These are phyloP conservation scores for Tausonia pullulans DNA, from an alignment of 1,284 basidiomycete species.

Conservation along the genomic window DNA sequence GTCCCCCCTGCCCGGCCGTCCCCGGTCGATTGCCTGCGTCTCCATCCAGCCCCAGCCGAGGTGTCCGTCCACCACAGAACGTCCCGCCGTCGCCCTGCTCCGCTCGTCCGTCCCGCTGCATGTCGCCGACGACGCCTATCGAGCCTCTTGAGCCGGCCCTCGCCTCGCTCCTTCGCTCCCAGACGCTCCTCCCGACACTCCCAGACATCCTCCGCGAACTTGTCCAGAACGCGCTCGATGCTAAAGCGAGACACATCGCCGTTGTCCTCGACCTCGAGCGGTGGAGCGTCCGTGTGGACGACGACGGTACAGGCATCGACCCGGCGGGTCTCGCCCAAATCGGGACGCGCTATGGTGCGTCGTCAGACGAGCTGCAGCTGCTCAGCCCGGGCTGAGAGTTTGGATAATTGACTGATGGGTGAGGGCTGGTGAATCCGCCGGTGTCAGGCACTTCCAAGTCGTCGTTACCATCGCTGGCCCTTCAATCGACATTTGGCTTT, in stretches of 20 bases:
- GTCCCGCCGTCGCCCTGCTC: too few relatives aligned
- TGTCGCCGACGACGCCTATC: too few relatives aligned
- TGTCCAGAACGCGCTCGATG: slow-evolving; percentile 62
- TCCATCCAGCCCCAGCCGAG: too few relatives aligned
- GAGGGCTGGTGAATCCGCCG: too few relatives aligned
- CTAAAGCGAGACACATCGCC: slow-evolving; percentile 30
- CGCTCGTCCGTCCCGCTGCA: too few relatives aligned
- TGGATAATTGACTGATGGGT: too few relatives aligned
- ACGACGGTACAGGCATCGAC: slow-evolving; percentile 66
- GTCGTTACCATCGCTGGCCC: slow-evolving; percentile 44
- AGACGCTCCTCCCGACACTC: slow-evolving; percentile 68
- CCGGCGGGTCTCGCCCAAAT: slow-evolving; percentile 48
- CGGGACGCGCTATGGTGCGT: slow-evolving; percentile 55
- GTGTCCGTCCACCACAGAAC: too few relatives aligned
- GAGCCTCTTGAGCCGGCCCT: too few relatives aligned
- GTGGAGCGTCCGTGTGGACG: slow-evolving; percentile 69
- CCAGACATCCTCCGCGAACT: slow-evolving; percentile 69
- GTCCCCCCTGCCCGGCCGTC: too few relatives aligned
- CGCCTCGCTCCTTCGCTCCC: slow-evolving; percentile 49
- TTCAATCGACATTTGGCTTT: slow-evolving; percentile 65
- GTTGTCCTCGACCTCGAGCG: slow-evolving; percentile 39
- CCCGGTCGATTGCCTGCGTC: too few relatives aligned
- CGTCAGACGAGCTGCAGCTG: too few relatives aligned
- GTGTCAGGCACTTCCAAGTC: slow-evolving; percentile 57
- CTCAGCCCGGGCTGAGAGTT: too few relatives aligned